phyloP scores from a whole-genome alignment of 306 rosid genomes.

The Astragalus glycyphyllos region DNA sequence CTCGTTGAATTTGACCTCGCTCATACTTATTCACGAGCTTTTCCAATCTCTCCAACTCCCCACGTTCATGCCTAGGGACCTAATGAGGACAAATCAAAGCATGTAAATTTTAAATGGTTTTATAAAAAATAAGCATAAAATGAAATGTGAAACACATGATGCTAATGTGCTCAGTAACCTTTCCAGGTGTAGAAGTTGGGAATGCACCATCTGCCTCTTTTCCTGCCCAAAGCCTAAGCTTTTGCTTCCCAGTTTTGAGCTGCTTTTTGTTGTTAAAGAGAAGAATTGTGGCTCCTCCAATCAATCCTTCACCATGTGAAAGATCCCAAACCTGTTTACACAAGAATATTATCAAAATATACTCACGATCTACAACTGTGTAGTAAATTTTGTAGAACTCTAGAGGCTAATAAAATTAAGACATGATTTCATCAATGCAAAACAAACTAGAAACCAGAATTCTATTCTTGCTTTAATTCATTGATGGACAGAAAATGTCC shows the following conservation, averaged over 20 bases:
- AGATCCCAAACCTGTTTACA: constrained; percentile 91
- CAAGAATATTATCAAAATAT: constrained; percentile 28
- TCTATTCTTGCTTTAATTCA: constrained; percentile 17
- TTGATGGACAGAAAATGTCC: not conserved
- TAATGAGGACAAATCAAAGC: constrained; percentile 42
- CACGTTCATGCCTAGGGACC: constrained; percentile 93
- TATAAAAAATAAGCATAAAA: constrained; percentile 32
- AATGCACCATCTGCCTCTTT: constrained; percentile 88
- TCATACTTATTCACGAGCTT: constrained; percentile 91
- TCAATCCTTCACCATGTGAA: constrained; percentile 86
- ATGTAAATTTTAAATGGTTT: constrained; percentile 13
- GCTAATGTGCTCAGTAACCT: constrained; percentile 61
- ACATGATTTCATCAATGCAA: constrained; percentile 11
- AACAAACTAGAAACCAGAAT: constrained; percentile 24
- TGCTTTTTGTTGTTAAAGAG: constrained; percentile 88
- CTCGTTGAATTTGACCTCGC: constrained; percentile 87
- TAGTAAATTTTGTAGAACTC: not conserved
- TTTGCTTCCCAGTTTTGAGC: constrained; percentile 96
- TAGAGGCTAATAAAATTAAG: constrained; percentile 17
- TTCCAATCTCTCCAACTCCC: constrained; percentile 94
- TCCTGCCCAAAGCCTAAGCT: constrained; percentile 95
- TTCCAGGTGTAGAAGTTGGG: constrained; percentile 91
- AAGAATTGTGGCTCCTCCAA: constrained; percentile 96
- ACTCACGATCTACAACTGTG: constrained; percentile 8
- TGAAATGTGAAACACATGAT: constrained; percentile 17